A percentile compares a stretch with the other conserved stretches of the same genome.
These are phyloP conservation scores for Mucor ambiguus DNA, from an alignment of 371 early-diverging fungal species.

Conservation along the genomic window DNA sequence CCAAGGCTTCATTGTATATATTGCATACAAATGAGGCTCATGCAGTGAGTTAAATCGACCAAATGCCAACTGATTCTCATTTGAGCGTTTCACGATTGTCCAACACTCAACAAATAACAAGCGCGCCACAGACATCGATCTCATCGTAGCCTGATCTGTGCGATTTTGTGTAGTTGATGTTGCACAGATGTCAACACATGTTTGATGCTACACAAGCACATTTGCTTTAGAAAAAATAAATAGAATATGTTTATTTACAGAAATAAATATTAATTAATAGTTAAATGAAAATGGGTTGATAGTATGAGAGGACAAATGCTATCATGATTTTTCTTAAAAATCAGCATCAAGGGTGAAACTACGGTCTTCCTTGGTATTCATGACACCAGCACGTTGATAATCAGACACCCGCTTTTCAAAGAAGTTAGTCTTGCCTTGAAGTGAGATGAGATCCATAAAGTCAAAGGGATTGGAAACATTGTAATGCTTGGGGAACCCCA, in stretches of 20 bases:
- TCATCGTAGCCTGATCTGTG: background rate
- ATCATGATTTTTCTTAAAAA: conserved; percentile 39
- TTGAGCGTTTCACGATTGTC: background rate
- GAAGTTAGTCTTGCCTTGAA: conserved; percentile 99
- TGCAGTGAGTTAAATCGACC: background rate
- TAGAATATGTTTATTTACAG: background rate
- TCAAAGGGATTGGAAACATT: conserved; percentile 97
- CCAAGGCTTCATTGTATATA: background rate
- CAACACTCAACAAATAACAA: background rate
- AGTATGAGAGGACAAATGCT: background rate
- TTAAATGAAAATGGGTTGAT: background rate
- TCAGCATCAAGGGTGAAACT: conserved; percentile 82
- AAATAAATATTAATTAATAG: background rate
- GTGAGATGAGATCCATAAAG: conserved; percentile 99
- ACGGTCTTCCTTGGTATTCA: conserved; percentile 67
- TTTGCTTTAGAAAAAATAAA: background rate
- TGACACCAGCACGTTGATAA: conserved; percentile 98
- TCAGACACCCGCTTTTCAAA: conserved; percentile 99
- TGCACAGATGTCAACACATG: background rate
- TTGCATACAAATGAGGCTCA: background rate
- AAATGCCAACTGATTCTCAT: background rate
- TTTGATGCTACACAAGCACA: background rate
- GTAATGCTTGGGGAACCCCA: conserved; percentile 91
- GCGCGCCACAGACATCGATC: background rate
- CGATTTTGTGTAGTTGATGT: background rate